These are phyloP conservation scores for Xylariales sp. DNA, from an alignment of 2,329 filamentous ascomycete species.

Conservation along the genomic window DNA sequence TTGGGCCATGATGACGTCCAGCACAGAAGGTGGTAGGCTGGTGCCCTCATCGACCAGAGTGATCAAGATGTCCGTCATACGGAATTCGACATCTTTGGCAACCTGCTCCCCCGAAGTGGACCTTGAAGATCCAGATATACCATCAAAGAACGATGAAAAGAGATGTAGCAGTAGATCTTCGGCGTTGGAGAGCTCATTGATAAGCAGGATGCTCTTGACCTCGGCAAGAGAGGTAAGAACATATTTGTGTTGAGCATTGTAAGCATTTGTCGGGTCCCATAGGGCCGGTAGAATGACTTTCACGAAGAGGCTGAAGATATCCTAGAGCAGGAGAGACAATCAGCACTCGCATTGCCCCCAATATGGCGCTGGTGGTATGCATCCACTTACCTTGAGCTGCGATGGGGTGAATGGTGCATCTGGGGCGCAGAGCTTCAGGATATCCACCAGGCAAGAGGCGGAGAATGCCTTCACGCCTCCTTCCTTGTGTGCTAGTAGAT, in stretches of 20 bases:
- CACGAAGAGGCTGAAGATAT: conserved; percentile 89
- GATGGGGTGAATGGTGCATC: conserved; percentile 88
- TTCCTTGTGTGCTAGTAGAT: conserved; percentile 87
- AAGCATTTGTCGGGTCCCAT: conserved; percentile 80
- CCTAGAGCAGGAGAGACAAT: conserved; percentile 52
- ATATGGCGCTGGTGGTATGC: not conserved
- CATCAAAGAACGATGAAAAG: conserved; percentile 89
- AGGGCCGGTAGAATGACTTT: conserved; percentile 78
- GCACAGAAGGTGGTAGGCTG: conserved; percentile 71
- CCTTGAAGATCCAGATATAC: conserved; percentile 74
- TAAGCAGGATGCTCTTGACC: conserved; percentile 88
- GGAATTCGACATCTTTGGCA: conserved; percentile 88
- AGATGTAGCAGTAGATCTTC: conserved; percentile 75
- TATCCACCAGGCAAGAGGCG: conserved; percentile 85
- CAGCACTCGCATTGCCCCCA: no score
- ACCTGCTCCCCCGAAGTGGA: conserved; percentile 73
- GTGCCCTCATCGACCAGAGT: conserved; percentile 82
- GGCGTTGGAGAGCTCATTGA: conserved; percentile 80
- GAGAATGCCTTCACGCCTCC: conserved; percentile 86
- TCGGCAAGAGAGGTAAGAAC: conserved; percentile 84
- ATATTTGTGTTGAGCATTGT: conserved; percentile 90
- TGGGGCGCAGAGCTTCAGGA: conserved; percentile 87
- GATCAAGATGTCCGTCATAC: conserved; percentile 81
- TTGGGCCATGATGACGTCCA: conserved; percentile 92
- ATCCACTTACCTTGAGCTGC: conserved; percentile 74